Evolutionary conservation across 2,329 filamentous ascomycete genomes (phyloP).

Genomic region (Aspergillus viridinutans): DNA sequence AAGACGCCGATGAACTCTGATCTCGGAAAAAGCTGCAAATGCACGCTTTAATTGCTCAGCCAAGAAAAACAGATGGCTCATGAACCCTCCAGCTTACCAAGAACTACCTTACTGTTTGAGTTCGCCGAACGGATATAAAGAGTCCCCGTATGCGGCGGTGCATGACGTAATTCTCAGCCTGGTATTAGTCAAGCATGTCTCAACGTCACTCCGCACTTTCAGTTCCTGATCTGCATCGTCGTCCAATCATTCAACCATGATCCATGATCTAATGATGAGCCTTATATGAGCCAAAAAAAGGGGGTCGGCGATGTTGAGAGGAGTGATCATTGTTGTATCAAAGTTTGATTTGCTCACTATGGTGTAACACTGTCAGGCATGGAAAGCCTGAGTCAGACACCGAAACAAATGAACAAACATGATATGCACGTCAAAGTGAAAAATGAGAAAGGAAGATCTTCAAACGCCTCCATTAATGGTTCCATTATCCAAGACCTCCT

Average conservation of each 20-base stretch:
- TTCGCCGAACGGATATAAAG: not conserved
- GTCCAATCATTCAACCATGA: not conserved
- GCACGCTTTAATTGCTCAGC: not conserved
- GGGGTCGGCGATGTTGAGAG: not conserved
- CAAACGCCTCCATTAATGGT: conserved; percentile 1
- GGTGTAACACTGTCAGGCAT: not conserved
- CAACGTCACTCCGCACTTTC: not conserved
- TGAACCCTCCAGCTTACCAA: no score
- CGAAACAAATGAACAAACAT: conserved; percentile 3
- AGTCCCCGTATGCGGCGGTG: not conserved
- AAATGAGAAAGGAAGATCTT: not conserved
- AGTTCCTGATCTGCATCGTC: not conserved
- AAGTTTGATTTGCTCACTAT: not conserved
- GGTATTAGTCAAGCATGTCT: not conserved
- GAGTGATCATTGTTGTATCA: not conserved
- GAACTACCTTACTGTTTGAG: not conserved
- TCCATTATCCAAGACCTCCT: conserved; percentile 6
- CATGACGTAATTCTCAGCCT: not conserved
- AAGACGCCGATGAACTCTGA: not conserved
- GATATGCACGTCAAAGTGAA: not conserved
- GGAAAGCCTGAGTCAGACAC: not conserved
- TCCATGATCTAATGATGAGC: not conserved
- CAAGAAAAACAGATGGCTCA: not conserved
- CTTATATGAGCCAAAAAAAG: not conserved
- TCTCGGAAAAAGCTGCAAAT: not conserved